Percentiles rank a stretch among this genome's conserved stretches.
Conservation (phyloP, 73 alveolate genomes). For the Stentor coeruleus region DNA sequence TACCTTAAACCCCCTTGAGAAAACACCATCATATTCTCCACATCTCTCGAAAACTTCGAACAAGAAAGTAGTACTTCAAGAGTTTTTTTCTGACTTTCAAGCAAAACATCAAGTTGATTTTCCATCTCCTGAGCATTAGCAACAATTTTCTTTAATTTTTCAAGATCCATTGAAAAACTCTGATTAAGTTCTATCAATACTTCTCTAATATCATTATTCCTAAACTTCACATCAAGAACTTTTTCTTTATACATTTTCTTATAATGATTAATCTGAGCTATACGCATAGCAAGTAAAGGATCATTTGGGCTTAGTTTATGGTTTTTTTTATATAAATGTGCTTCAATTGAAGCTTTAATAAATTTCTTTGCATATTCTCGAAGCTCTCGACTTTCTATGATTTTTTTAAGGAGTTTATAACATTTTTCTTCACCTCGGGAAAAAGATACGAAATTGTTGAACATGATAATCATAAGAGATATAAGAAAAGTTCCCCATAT, state of each 20-base stretch:
- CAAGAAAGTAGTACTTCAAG: not conserved
- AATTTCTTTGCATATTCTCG: not conserved
- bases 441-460: slow-evolving; percentile 55
- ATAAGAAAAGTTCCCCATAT: slow-evolving; percentile 55
- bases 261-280: not conserved
- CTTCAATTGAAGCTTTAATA: not conserved
- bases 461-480: slow-evolving; percentile 64
- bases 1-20: too few species aligned
- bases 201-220: not conserved
- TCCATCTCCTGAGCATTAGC: not conserved
- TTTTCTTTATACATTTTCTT: too few species aligned
- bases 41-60: not conserved
- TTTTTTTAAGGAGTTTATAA: slow-evolving; percentile 29
- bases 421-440: slow-evolving; percentile 57
- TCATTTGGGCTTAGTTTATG: not conserved
- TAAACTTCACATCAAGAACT: not conserved
- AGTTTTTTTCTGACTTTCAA: not conserved
- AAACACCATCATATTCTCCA: too few species aligned
- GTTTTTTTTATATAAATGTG: too few species aligned
- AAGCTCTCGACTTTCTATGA: not conserved
- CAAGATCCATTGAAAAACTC: not conserved
- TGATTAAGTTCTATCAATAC: not conserved
- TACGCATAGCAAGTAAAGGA: not conserved
- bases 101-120: not conserved
- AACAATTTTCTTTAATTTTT: too few species aligned